These are phyloP conservation scores for Lentinus brumalis DNA, from an alignment of 768 basidiomycete genomes.

Conservation along the genomic window DNA sequence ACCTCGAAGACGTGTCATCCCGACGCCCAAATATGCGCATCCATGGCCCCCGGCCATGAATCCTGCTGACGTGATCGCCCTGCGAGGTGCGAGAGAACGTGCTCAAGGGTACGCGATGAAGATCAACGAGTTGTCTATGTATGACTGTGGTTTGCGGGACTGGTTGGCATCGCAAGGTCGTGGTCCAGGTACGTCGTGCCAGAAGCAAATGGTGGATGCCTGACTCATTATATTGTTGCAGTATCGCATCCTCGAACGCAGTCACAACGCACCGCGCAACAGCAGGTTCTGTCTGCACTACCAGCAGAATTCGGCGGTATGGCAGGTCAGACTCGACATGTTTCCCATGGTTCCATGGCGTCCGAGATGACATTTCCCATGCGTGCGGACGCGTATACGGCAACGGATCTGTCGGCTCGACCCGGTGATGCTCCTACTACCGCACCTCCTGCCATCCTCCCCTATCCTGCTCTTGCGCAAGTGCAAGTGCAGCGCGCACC, in stretches of 20 bases:
- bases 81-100: conserved; percentile 63
- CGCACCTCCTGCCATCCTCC: conserved; percentile 56
- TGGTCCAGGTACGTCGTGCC: conserved; percentile 44
- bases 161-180: conserved; percentile 65
- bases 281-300: not conserved
- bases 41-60: conserved; percentile 68
- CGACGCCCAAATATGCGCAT: conserved; percentile 34
- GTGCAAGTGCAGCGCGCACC: conserved; percentile 35
- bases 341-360: conserved; percentile 69
- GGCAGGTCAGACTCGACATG: conserved; percentile 56
- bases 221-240: not conserved
- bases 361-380: conserved; percentile 81
- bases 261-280: conserved; percentile 13
- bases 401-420: conserved; percentile 69
- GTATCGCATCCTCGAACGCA: conserved; percentile 9
- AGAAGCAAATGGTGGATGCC: not conserved
- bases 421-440: conserved; percentile 53
- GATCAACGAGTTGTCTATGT: conserved; percentile 77
- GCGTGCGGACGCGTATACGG: conserved; percentile 74
- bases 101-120: conserved; percentile 75
- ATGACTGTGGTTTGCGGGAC: conserved; percentile 75
- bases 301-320: conserved; percentile 14
- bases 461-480: conserved; percentile 71
- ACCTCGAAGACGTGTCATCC: conserved; percentile 6
- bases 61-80: conserved; percentile 61